These are phyloP conservation scores for Ascochyta lentis DNA, from an alignment of 2,329 filamentous ascomycete species.

Conservation along the genomic window DNA sequence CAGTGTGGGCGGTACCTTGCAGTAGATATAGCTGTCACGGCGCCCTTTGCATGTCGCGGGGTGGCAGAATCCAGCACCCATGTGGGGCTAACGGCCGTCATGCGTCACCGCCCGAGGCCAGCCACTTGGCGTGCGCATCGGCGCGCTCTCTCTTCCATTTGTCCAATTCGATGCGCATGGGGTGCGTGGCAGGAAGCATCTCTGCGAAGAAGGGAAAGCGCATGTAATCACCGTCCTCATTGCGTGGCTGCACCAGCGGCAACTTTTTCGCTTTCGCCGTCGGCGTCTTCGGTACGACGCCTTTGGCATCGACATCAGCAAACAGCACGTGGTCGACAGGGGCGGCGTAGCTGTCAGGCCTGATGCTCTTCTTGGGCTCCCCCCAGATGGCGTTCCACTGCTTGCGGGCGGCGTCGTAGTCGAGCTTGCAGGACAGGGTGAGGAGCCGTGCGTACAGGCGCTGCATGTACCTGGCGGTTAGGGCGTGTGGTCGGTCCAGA, in stretches of 20 bases:
- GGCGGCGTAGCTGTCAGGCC: constrained; percentile 18
- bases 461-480: constrained; percentile 55
- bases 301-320: constrained; percentile 36
- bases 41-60: constrained; percentile 22
- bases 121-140: constrained; percentile 11
- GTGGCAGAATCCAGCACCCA: constrained; percentile 19
- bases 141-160: constrained; percentile 29
- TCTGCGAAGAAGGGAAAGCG: constrained; percentile 36
- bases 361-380: constrained; percentile 14
- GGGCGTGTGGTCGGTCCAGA: constrained; percentile 39
- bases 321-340: constrained; percentile 37
- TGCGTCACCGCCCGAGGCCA: constrained; percentile 8
- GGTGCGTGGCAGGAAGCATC: constrained; percentile 25
- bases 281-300: constrained; percentile 12
- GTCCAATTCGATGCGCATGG: constrained; percentile 26
- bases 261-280: constrained; percentile 2
- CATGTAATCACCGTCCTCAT: constrained; percentile 23
- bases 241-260: constrained; percentile 18
- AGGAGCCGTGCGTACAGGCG: constrained; percentile 54
- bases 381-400: constrained; percentile 42
- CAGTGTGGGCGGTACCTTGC: not conserved
- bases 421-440: constrained; percentile 51
- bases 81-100: constrained; percentile 4
- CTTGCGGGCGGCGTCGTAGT: constrained; percentile 41
- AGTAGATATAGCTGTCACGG: too few relatives aligned